These are phyloP conservation scores for Penicillium maclennaniae DNA, from an alignment of 495 filamentous ascomycete genomes.

Conservation along the genomic window DNA sequence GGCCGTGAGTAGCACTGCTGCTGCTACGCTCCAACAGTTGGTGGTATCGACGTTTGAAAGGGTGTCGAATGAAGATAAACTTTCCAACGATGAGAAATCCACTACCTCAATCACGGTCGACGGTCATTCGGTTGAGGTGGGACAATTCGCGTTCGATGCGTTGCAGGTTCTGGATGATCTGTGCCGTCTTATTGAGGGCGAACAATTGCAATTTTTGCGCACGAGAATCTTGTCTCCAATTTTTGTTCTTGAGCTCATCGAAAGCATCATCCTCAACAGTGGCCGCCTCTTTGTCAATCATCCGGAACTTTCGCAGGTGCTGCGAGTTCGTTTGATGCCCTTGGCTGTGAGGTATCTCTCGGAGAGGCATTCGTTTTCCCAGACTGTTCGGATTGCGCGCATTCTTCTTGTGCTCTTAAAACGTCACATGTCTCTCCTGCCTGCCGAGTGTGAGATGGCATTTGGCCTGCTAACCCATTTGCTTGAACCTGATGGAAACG, in stretches of 20 bases:
- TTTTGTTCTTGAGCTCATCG: constrained; percentile 86
- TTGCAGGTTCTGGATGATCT: constrained; percentile 84
- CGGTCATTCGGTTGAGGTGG: constrained; percentile 60
- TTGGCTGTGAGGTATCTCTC: constrained; percentile 73
- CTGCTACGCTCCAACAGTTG: constrained; percentile 91
- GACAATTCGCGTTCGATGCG: constrained; percentile 79
- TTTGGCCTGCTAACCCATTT: constrained; percentile 81
- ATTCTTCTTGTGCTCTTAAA: constrained; percentile 77
- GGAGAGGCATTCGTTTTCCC: constrained; percentile 74
- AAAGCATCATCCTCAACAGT: constrained; percentile 83
- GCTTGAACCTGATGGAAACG: constrained; percentile 75
- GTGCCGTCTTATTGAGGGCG: constrained; percentile 80
- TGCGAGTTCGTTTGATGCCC: constrained; percentile 79
- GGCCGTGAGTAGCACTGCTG: constrained; percentile 90
- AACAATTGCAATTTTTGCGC: constrained; percentile 72
- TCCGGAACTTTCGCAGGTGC: constrained; percentile 72
- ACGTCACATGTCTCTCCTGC: constrained; percentile 68
- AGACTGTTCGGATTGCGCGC: constrained; percentile 75
- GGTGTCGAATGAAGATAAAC: constrained; percentile 75
- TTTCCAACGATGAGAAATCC: constrained; percentile 40
- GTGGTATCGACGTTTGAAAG: constrained; percentile 91
- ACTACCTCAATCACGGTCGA: constrained; percentile 42
- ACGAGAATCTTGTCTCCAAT: constrained; percentile 71
- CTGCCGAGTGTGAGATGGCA: constrained; percentile 78
- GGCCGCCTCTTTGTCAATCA: constrained; percentile 73